A percentile compares a stretch with the other conserved stretches of the same genome.
Evolutionary conservation across 2,329 filamentous ascomycete species (phyloP).

Genomic region (Aspergillus candidus): DNA sequence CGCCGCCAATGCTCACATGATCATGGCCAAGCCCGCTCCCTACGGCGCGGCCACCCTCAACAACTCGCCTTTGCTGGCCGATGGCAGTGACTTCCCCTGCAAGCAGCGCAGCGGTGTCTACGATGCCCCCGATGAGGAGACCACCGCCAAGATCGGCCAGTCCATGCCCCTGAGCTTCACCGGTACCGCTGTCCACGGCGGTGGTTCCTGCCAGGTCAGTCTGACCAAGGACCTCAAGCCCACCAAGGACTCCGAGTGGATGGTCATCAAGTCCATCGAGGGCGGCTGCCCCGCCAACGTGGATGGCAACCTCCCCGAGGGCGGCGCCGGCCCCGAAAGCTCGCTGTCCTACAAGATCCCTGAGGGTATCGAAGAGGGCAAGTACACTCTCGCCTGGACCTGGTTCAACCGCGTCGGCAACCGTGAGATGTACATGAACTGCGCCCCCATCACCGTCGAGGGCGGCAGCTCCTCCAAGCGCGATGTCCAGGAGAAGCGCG

Average conservation of each 20-base stretch:
- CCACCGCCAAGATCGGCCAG: slow-evolving; percentile 60
- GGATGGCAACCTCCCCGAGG: slow-evolving; percentile 52
- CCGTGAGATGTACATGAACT: slow-evolving; percentile 98
- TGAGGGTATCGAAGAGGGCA: slow-evolving; percentile 62
- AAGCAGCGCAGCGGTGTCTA: slow-evolving; percentile 51
- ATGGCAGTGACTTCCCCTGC: slow-evolving; percentile 74
- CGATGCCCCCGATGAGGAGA: slow-evolving; percentile 42
- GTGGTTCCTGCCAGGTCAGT: slow-evolving; percentile 85
- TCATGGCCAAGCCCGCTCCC: slow-evolving; percentile 62
- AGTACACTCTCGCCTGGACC: slow-evolving; percentile 81
- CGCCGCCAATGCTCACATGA: slow-evolving; percentile 66
- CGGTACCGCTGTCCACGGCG: slow-evolving; percentile 75
- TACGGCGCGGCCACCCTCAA: slow-evolving; percentile 47
- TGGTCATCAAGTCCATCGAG: slow-evolving; percentile 81
- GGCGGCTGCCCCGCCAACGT: slow-evolving; percentile 72
- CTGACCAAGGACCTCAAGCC: slow-evolving; percentile 72
- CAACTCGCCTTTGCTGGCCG: slow-evolving; percentile 59
- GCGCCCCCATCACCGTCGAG: slow-evolving; percentile 65
- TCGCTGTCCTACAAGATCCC: slow-evolving; percentile 68
- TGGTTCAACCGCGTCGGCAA: slow-evolving; percentile 94
- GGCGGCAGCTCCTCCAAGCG: slow-evolving; percentile 44
- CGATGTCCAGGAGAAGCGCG: slow-evolving; percentile 20
- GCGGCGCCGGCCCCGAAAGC: slow-evolving; percentile 43
- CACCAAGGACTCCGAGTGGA: slow-evolving; percentile 64
- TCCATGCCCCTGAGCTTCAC: slow-evolving; percentile 57